A percentile compares a stretch with the other conserved stretches of the same genome.
Conservation (phyloP, 306 rosid species). For the Oxytropis ochrocephala region DNA sequence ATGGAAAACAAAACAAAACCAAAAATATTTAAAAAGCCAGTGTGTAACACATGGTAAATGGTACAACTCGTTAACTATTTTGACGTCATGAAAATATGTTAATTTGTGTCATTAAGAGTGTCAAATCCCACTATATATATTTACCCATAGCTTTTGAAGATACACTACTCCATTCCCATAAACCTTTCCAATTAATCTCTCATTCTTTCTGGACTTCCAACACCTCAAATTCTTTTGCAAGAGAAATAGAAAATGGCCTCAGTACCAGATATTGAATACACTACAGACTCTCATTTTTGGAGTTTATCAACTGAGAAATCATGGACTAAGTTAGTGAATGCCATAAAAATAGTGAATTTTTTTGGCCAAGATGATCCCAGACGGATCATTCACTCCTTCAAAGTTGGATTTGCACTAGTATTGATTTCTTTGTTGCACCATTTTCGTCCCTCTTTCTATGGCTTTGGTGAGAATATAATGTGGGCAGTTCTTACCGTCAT, state of each 20-base stretch:
- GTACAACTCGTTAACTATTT: background rate
- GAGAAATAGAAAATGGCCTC: conserved; percentile 11
- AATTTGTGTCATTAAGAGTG: background rate
- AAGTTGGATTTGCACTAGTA: conserved; percentile 55
- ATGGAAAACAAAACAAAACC: no score
- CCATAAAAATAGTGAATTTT: conserved; percentile 19
- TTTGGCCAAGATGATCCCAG: conserved; percentile 63
- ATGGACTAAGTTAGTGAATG: conserved; percentile 11
- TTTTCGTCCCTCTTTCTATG: conserved; percentile 47
- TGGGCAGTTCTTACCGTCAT: conserved; percentile 79
- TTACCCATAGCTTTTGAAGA: background rate
- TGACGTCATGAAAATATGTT: background rate
- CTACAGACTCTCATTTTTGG: background rate
- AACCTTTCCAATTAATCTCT: background rate
- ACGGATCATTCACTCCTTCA: conserved; percentile 55
- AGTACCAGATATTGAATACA: conserved; percentile 1
- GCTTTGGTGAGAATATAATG: conserved; percentile 51
- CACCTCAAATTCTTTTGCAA: background rate
- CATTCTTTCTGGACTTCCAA: background rate
- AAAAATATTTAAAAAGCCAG: no score
- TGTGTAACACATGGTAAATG: background rate
- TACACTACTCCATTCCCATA: background rate
- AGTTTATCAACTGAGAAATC: conserved; percentile 15
- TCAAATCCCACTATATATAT: background rate
- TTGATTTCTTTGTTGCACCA: conserved; percentile 50